phyloP scores from a whole-genome alignment of 1,284 basidiomycete species.

The Apiotrichum mycotoxinovorans region DNA sequence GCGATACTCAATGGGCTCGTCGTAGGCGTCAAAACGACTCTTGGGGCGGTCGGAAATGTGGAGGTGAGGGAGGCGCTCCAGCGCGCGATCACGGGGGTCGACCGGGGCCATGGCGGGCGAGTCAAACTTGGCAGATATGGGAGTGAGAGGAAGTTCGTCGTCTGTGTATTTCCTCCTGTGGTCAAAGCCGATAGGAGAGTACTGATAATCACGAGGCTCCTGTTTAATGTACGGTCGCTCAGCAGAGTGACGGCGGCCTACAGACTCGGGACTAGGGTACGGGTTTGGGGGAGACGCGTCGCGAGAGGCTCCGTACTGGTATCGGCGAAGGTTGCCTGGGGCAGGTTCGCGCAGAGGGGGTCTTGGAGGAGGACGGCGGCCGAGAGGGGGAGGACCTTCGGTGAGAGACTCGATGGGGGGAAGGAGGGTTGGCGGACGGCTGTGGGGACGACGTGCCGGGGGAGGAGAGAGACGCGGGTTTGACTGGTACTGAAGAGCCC shows the following conservation, averaged over 20 bases:
- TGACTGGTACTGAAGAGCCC: not conserved
- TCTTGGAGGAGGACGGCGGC: not conserved
- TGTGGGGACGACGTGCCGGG: not conserved
- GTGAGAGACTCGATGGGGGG: slow-evolving; percentile 5
- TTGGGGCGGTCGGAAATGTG: slow-evolving; percentile 12
- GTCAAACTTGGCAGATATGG: slow-evolving; percentile 6
- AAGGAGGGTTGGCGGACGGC: not conserved
- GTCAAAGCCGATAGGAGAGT: not conserved
- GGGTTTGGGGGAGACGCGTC: not conserved
- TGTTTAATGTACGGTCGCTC: slow-evolving; percentile 1
- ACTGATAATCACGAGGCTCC: slow-evolving; percentile 8
- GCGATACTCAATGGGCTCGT: not conserved
- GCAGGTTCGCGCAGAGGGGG: not conserved
- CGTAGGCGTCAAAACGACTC: not conserved
- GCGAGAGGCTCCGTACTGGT: not conserved
- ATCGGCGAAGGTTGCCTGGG: not conserved
- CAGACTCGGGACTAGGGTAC: not conserved
- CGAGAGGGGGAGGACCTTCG: not conserved
- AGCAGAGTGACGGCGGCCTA: not conserved
- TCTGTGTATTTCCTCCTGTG: slow-evolving; percentile 4
- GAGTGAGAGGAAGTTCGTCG: slow-evolving; percentile 12
- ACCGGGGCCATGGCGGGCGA: slow-evolving; percentile 14
- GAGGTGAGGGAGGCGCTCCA: slow-evolving; percentile 15
- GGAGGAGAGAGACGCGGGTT: not conserved
- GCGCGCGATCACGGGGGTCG: slow-evolving; percentile 10